A percentile compares a stretch with the other conserved stretches of the same genome.
Conservation (phyloP, 208 protist species). For the Angomonas deanei region DNA sequence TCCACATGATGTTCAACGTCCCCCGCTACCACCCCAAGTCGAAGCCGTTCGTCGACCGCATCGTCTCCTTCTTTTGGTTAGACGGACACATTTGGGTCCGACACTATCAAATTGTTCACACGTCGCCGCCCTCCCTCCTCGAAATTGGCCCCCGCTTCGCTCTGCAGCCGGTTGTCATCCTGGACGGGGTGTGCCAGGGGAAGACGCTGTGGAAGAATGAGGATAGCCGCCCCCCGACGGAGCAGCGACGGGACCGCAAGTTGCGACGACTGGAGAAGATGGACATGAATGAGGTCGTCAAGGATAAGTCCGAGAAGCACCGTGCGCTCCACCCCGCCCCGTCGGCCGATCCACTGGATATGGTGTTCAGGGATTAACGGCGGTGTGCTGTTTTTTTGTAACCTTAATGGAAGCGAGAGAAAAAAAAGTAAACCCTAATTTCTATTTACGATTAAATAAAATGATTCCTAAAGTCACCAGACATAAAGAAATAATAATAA, state of each 20-base stretch:
- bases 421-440: slow-evolving; percentile 9
- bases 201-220: slow-evolving; percentile 92
- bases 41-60: slow-evolving; percentile 98
- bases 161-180: slow-evolving; percentile 91
- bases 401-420: no score
- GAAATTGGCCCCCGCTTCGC: slow-evolving; percentile 98
- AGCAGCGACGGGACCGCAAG: slow-evolving; percentile 75
- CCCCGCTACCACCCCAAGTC: slow-evolving; percentile 95
- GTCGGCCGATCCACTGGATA: slow-evolving; percentile 55
- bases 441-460: no score
- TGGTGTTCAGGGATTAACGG: slow-evolving; percentile 49
- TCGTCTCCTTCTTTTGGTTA: slow-evolving; percentile 95
- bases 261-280: slow-evolving; percentile 66
- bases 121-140: slow-evolving; percentile 67
- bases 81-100: slow-evolving; percentile 98
- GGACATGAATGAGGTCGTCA: slow-evolving; percentile 58
- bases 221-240: slow-evolving; percentile 53
- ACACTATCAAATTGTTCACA: slow-evolving; percentile 95
- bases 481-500: no score
- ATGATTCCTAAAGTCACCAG: no score
- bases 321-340: slow-evolving; percentile 57
- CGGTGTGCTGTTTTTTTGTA: neutral
- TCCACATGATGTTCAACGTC: slow-evolving; percentile 95
- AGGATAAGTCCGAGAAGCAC: slow-evolving; percentile 55
- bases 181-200: slow-evolving; percentile 93